These are phyloP conservation scores for Cladorrhinum sp. DNA, from an alignment of 2,329 filamentous ascomycete species.

Conservation along the genomic window DNA sequence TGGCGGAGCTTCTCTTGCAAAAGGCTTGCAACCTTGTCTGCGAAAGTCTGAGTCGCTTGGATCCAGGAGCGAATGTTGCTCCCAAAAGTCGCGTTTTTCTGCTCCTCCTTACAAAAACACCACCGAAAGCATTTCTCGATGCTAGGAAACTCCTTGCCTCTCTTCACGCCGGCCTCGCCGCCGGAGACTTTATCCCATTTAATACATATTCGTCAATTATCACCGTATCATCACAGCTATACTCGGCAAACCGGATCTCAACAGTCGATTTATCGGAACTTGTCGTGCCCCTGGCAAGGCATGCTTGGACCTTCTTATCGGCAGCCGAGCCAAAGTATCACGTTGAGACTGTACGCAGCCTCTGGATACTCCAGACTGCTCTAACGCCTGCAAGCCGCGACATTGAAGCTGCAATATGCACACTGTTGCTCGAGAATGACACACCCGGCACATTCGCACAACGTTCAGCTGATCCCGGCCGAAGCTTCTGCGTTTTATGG, in stretches of 20 bases:
- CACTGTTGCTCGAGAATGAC: conserved; percentile 60
- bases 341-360: conserved; percentile 80
- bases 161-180: conserved; percentile 47
- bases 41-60: conserved; percentile 42
- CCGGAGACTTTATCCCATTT: conserved; percentile 44
- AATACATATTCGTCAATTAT: conserved; percentile 56
- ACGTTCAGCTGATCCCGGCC: conserved; percentile 57
- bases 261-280: conserved; percentile 56
- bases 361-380: conserved; percentile 80
- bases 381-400: conserved; percentile 66
- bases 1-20: conserved; percentile 62
- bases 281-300: conserved; percentile 64
- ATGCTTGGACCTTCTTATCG: conserved; percentile 78
- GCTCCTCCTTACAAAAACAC: conserved; percentile 53
- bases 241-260: conserved; percentile 51
- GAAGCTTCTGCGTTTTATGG: conserved; percentile 75
- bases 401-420: conserved; percentile 74
- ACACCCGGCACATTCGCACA: conserved; percentile 45
- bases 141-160: conserved; percentile 48
- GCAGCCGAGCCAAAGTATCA: conserved; percentile 87
- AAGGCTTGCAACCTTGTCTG: conserved; percentile 55
- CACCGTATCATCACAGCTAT: conserved; percentile 56
- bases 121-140: conserved; percentile 43
- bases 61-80: conserved; percentile 48
- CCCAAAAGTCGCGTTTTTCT: conserved; percentile 59